These are phyloP conservation scores for Populus deltoides DNA, from an alignment of 345 rosid genomes.

Conservation along the genomic window DNA sequence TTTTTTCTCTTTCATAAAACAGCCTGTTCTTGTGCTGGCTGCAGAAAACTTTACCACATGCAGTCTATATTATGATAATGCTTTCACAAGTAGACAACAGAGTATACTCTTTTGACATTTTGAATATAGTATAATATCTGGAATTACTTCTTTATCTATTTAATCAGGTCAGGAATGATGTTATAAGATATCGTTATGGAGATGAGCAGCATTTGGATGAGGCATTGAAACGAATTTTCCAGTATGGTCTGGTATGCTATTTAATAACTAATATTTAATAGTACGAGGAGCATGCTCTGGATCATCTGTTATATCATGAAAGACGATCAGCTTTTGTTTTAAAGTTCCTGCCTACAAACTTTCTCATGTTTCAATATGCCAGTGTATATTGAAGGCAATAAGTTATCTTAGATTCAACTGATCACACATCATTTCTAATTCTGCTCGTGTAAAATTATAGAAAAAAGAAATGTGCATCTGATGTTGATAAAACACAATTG, in stretches of 20 bases:
- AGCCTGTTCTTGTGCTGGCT: background rate
- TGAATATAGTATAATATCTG: background rate
- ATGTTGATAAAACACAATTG: background rate
- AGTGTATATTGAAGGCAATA: background rate
- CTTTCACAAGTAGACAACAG: background rate
- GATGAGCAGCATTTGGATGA: constrained; percentile 98
- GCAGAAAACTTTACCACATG: background rate
- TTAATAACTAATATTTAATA: background rate
- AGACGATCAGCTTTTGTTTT: background rate
- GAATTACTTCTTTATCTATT: constrained; percentile 21
- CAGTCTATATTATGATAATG: background rate
- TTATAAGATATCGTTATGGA: constrained; percentile 82
- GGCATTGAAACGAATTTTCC: constrained; percentile 85
- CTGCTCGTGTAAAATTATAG: background rate
- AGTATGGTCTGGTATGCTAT: constrained; percentile 74
- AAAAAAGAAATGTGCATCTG: background rate
- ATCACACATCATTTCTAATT: background rate
- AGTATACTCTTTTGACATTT: background rate
- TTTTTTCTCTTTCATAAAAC: background rate
- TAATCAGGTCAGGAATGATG: constrained; percentile 78
- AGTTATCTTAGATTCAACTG: background rate
- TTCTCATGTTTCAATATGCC: background rate
- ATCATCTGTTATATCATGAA: background rate
- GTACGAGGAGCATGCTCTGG: background rate
- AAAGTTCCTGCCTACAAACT: background rate